Base-by-base conservation (phyloP, 352 stramenopile genomes). In the Phytophthora litchii region DNA sequence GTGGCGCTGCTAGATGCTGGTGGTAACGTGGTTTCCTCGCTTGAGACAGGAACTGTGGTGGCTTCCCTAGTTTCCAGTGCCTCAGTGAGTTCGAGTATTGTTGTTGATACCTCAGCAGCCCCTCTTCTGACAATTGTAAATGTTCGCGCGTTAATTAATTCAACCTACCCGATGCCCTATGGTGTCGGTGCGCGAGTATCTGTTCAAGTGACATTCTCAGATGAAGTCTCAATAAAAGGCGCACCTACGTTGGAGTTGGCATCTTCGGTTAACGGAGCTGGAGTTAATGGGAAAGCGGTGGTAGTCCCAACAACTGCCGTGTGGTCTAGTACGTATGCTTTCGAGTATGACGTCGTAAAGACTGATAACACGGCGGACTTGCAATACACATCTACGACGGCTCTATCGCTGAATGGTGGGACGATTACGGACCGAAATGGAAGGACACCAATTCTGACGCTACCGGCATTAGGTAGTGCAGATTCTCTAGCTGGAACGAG, bases 141-240 rank as follows among this genome's bases (percentile, higher is more conserved):
- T 27, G 77, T 92, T 0, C 46, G 44, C 16, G 74, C 80, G 7
- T 21, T 89, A 1, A 51, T 70, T 1, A 89, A 64, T 2, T 44
- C 71, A 3, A 42, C 66, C 3, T 89, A 73, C 36, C 59, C 67
- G 4, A 70, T 75, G 56, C 79, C 86, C 13, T 93, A 84, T 21
- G 83, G 85, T 11, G 81, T 89, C 5, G 86, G 86, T 0, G 78
- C 83, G 23, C 69, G 68, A 0, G 54, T 95, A 0, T 72, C 55
- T 4, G 53, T 95, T 36, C 67, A 86, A 65, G 70, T 95, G 3
- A 83, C 69, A 12, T 95, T 94, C 58, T 92, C 85, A 1, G 84
- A 94, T 32, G 84, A 95, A 51, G 81, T 95, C 3, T 63, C 74
- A 17, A 80, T 75, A 3, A 70, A 64, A 21, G 86, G 86, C 5